A percentile compares a stretch with the other conserved stretches of the same genome.
Conservation (phyloP, 768 basidiomycete species). For the Boletus tylopilopsis region DNA sequence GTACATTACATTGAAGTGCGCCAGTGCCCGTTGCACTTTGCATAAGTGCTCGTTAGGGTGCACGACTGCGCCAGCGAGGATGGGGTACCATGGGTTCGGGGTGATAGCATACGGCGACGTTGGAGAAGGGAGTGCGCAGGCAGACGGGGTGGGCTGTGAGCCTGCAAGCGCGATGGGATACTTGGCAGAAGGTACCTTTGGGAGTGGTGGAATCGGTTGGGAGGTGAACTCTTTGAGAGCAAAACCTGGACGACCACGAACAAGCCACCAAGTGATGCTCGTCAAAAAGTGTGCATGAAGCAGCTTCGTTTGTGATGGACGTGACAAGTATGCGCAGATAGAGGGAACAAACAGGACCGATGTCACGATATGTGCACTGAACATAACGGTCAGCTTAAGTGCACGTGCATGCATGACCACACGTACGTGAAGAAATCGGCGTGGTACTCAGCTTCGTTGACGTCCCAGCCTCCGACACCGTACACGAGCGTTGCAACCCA, state of each 20-base stretch:
- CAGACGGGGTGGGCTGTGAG: constrained; percentile 14
- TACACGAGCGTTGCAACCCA: constrained; percentile 60
- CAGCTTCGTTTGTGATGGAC: constrained; percentile 50
- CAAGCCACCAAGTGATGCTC: constrained; percentile 51
- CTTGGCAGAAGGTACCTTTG: constrained; percentile 15
- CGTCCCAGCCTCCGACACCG: constrained; percentile 53
- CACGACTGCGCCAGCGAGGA: constrained; percentile 49
- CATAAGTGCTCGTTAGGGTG: constrained; percentile 58
- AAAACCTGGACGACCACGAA: constrained; percentile 50
- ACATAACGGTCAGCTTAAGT: background rate
- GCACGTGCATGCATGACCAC: background rate
- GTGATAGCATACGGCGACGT: constrained; percentile 34
- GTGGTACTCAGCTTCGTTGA: constrained; percentile 37
- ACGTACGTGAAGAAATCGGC: constrained; percentile 68
- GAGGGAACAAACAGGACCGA: constrained; percentile 60
- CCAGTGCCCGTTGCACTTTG: constrained; percentile 49
- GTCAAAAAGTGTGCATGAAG: constrained; percentile 57
- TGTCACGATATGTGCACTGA: constrained; percentile 67
- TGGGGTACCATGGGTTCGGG: constrained; percentile 58
- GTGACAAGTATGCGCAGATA: constrained; percentile 47
- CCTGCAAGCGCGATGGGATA: constrained; percentile 25
- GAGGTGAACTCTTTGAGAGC: constrained; percentile 49
- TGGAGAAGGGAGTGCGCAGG: constrained; percentile 27
- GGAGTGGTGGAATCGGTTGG: constrained; percentile 22
- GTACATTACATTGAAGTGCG: constrained; percentile 43